Conservation (phyloP, 352 stramenopile genomes). For the Pythium angustatum region DNA sequence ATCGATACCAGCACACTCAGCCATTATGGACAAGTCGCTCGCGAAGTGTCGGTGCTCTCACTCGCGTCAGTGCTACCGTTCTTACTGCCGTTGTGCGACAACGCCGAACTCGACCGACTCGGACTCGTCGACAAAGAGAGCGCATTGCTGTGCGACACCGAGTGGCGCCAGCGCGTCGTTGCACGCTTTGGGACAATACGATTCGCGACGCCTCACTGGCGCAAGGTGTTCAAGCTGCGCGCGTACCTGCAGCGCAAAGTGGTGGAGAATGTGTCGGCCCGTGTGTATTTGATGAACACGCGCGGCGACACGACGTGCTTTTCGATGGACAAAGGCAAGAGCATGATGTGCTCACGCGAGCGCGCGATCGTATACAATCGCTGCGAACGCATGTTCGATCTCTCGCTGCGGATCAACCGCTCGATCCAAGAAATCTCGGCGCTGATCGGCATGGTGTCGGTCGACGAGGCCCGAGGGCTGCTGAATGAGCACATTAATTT, state of each 20-base stretch:
- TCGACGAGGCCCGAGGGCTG: slow-evolving; percentile 70
- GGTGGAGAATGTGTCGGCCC: slow-evolving; percentile 55
- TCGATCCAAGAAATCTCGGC: slow-evolving; percentile 88
- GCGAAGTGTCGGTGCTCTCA: not conserved
- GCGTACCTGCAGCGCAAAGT: slow-evolving; percentile 62
- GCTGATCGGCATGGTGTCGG: slow-evolving; percentile 77
- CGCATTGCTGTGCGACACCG: slow-evolving; percentile 44
- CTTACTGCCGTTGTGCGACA: slow-evolving; percentile 50
- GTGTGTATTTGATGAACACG: slow-evolving; percentile 86
- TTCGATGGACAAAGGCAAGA: slow-evolving; percentile 44
- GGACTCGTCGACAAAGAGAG: slow-evolving; percentile 52
- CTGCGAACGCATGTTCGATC: slow-evolving; percentile 86
- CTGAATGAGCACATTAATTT: slow-evolving; percentile 87
- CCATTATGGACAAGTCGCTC: not conserved
- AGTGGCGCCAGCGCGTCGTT: slow-evolving; percentile 65
- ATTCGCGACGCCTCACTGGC: slow-evolving; percentile 57
- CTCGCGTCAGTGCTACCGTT: slow-evolving; percentile 44
- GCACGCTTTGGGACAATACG: slow-evolving; percentile 51
- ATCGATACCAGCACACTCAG: not conserved
- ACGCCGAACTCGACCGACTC: slow-evolving; percentile 44
- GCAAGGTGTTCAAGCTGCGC: slow-evolving; percentile 66
- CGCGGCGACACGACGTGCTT: slow-evolving; percentile 74
- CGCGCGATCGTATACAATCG: slow-evolving; percentile 78
- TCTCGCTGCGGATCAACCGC: slow-evolving; percentile 84
- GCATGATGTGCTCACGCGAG: slow-evolving; percentile 79